Base-by-base conservation (phyloP, 306 rosid genomes). In the Lotus japonicus region DNA sequence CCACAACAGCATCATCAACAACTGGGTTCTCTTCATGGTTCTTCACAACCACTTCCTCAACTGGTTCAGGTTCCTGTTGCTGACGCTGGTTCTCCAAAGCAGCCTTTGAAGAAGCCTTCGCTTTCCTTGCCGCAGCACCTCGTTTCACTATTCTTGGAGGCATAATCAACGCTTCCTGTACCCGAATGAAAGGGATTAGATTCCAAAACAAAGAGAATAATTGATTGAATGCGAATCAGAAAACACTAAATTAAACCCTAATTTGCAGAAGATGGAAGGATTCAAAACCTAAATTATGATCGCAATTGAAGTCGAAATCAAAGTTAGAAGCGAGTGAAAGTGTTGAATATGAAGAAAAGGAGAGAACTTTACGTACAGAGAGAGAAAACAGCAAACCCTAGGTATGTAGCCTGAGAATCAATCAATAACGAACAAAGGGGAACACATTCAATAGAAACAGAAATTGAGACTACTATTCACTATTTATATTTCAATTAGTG, bases 1-100 rank as follows among this genome's bases (percentile, higher is more conserved):
- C 84, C 26, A 44, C 39, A 6, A 11, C 70, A 16, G 48, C 85
- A 11, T 77, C 85, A 11, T 77, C 83, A 54, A 56, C 68, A 46
- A 42, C 78, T 33, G 33, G 55, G 41, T 76, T 73, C 42, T 80
- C 84, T 33, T 77, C 84, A 3, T 21, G 52, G 2, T 48, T 68
- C 66, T 70, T 73, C 36, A 50, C 10, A 6, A 73, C 19, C 50
- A 64, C 85, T 43, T 84, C 85, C 0, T n/a, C n/a, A n/a, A 44
- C 23, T 6, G 77, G 59, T 50, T 86, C 95, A 19, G 48, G 68
- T 21, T 72, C 62, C 2, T 17, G 49, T 50, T 16, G 4, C 9
- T 35, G 1, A 9, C 7, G 49, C 66, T 16, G 7, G 39, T 35
- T 35, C 39, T 35, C 9, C 9, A 2, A 26, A 26, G 5, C 9